These are phyloP conservation scores for Gleditsia sinensis DNA, from an alignment of 306 rosid genomes.

Conservation along the genomic window DNA sequence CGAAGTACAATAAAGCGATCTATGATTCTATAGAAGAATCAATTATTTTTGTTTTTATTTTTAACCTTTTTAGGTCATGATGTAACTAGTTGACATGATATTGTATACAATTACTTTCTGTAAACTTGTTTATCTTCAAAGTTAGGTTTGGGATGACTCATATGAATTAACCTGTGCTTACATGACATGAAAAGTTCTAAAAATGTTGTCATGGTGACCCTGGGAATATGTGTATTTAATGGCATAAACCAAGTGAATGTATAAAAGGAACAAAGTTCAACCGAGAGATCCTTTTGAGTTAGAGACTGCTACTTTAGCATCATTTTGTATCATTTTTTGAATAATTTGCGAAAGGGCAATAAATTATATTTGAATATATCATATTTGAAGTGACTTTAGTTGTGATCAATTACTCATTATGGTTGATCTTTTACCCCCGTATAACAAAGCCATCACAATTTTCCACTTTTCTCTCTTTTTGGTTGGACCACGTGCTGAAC, in stretches of 20 bases:
- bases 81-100: not conserved
- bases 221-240: not conserved
- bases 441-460: not conserved
- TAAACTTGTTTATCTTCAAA: not conserved
- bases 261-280: not conserved
- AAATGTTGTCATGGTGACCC: constrained; percentile 1
- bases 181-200: constrained; percentile 9
- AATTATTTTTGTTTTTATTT: not conserved
- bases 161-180: not conserved
- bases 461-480: not conserved
- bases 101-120: not conserved
- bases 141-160: constrained; percentile 9
- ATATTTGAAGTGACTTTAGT: not conserved
- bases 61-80: not conserved
- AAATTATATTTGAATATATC: not conserved
- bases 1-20: not conserved
- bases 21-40: not conserved
- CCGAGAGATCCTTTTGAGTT: not conserved
- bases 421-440: no score
- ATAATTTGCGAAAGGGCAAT: not conserved
- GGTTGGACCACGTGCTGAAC: constrained; percentile 10
- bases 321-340: not conserved
- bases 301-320: not conserved
- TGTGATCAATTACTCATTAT: constrained; percentile 5
- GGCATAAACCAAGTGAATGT: not conserved